phyloP scores from a whole-genome alignment of 371 early-diverging fungal genomes.

The Rhizomucor pusillus region DNA sequence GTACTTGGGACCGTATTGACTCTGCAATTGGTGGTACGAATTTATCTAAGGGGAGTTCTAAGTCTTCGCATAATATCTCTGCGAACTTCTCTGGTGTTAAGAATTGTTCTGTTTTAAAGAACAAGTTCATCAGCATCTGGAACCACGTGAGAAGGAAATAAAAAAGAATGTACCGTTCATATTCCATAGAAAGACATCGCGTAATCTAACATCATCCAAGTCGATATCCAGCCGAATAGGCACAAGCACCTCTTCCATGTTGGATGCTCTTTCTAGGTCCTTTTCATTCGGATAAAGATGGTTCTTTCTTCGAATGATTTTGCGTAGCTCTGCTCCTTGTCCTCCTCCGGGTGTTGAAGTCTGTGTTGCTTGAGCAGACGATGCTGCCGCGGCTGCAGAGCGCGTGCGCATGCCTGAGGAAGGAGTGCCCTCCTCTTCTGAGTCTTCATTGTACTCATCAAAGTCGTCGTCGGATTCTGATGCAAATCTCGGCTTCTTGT shows the following conservation, averaged over 20 bases:
- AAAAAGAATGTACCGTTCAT: slow-evolving; percentile 64
- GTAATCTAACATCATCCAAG: slow-evolving; percentile 69
- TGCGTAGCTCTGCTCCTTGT: slow-evolving; percentile 15
- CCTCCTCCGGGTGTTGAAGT: slow-evolving; percentile 6
- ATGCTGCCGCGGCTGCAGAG: slow-evolving; percentile 7
- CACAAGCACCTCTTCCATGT: slow-evolving; percentile 62
- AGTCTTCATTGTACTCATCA: slow-evolving; percentile 27
- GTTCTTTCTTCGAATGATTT: slow-evolving; percentile 30
- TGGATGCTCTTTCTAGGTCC: slow-evolving; percentile 54
- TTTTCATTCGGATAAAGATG: slow-evolving; percentile 20
- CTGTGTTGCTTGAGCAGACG: slow-evolving; percentile 3
- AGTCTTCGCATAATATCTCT: slow-evolving; percentile 82
- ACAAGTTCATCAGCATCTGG: not conserved
- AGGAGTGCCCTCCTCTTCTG: slow-evolving; percentile 27
- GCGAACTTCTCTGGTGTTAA: slow-evolving; percentile 93
- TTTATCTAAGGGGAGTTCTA: slow-evolving; percentile 56
- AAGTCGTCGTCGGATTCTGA: slow-evolving; percentile 34
- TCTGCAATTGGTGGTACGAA: slow-evolving; percentile 75
- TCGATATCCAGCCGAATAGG: slow-evolving; percentile 85
- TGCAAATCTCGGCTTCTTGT: slow-evolving; percentile 29
- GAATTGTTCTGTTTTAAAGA: slow-evolving; percentile 57
- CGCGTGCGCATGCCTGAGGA: slow-evolving; percentile 19
- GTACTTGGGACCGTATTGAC: slow-evolving; percentile 67
- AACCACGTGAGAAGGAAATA: not conserved
- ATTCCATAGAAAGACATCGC: slow-evolving; percentile 85